Evolutionary conservation across 768 basidiomycete species (phyloP), one percentile per base, ranked within the genome.

Genomic region (Rickenella mellea): DNA sequence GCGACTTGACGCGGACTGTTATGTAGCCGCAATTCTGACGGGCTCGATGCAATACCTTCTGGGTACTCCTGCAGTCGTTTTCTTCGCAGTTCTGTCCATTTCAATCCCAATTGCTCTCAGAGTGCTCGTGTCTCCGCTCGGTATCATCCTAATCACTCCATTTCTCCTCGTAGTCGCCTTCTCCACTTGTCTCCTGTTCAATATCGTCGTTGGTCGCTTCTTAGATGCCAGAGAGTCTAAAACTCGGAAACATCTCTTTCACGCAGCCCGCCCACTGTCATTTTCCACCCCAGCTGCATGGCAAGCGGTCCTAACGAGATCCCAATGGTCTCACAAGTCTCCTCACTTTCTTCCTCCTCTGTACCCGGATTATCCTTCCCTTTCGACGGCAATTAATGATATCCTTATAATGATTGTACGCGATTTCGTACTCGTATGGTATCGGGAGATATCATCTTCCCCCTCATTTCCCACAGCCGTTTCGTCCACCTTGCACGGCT

Each of bases 261-360:
- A 66, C 43, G 77, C 81, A 0, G 80, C 87, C 14, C 74, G 78
- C 27, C 87, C 87, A 0, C 70, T 92, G 37, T 73, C 77, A 2
- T 94, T 96, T 66, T 88, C 89, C 4, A 90, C 90, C 2, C 88
- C 90, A 20, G 89, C 92, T 43, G 92, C 91, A 25, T 96, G 92
- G 92, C 87, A 92, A 54, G 90, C 83, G 0, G 84, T 89, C 36
- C 68, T 87, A 39, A 90, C 77, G 33, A 78, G 91, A 25, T 87
- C 87, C n/a, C 79, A 84, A 59, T 94, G 91, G 92, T 86, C 86
- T 3, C 77, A 82, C 50, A 76, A 70, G 44, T 64, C 78, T 3
- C 77, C 82, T 0, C 78, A 80, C 53, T 66, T 76, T n/a, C 67
- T 83, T 15, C 70, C 82, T 1, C 74, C 80, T 6, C 61, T 92